Percentiles rank a stretch among this genome's conserved stretches.
Conservation (phyloP, 805 yeast species). For the Wickerhamiella alocasiicola region DNA sequence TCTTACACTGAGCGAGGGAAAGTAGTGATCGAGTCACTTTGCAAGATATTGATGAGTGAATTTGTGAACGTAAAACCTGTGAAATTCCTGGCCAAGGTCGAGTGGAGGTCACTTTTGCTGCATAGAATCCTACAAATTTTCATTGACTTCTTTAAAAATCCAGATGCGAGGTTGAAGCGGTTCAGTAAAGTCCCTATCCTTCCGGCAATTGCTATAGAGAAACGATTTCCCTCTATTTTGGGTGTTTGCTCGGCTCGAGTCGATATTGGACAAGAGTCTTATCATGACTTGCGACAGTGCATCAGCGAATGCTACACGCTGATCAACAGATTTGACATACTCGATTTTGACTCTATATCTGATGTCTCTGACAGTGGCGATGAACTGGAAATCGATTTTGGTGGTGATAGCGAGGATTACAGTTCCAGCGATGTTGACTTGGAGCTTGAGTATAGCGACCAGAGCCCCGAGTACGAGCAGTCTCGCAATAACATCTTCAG, state of each 20-base stretch:
- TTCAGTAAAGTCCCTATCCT: constrained; percentile 7
- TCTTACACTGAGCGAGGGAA: constrained; percentile 2
- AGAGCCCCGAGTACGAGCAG: background rate
- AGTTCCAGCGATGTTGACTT: background rate
- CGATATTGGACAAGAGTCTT: background rate
- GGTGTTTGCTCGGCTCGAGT: constrained; percentile 2
- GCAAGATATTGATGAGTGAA: background rate
- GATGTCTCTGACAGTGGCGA: constrained; percentile 4
- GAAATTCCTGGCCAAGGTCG: background rate
- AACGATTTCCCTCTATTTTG: background rate
- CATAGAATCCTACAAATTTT: background rate
- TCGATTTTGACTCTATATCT: constrained; percentile 2
- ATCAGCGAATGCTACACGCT: background rate
- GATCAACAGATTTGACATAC: constrained; percentile 1
- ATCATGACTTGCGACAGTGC: background rate
- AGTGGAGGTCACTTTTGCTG: background rate
- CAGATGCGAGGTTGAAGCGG: background rate
- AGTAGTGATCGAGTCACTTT: constrained; percentile 1
- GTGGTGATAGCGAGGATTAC: constrained; percentile 3
- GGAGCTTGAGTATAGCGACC: constrained; percentile 1
- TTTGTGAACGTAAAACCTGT: constrained; percentile 3
- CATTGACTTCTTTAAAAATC: background rate
- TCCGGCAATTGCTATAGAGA: constrained; percentile 6
- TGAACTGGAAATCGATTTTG: background rate
- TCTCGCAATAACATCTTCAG: constrained; percentile 4